These are phyloP conservation scores for Neurospora sp. DNA, from an alignment of 495 filamentous ascomycete species.

Conservation along the genomic window DNA sequence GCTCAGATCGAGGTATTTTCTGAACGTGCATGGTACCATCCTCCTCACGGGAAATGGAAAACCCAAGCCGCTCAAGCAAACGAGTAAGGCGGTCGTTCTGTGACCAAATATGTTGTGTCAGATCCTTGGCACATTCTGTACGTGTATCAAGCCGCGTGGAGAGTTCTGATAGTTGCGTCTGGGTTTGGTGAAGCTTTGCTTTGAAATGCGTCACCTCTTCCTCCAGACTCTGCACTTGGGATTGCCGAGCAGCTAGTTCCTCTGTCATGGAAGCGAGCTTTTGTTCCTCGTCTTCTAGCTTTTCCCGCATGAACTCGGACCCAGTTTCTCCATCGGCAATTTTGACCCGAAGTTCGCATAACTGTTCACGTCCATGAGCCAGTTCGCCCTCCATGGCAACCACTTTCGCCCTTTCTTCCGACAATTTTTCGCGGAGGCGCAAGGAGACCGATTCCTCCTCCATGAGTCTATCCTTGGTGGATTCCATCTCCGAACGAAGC, in stretches of 20 bases:
- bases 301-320: conserved; percentile 62
- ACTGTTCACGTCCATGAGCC: conserved; percentile 52
- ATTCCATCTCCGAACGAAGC: conserved; percentile 30
- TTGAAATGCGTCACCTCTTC: conserved; percentile 53
- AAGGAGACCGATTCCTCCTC: conserved; percentile 29
- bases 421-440: conserved; percentile 39
- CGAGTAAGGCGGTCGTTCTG: conserved; percentile 67
- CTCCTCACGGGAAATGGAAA: conserved; percentile 57
- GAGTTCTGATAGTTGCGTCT: conserved; percentile 42
- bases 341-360: conserved; percentile 53
- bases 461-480: conserved; percentile 40
- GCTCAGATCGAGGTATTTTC: conserved; percentile 58
- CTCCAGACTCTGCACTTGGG: conserved; percentile 54
- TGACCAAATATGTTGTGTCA: conserved; percentile 68
- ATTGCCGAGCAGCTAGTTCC: conserved; percentile 56
- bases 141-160: conserved; percentile 49
- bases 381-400: conserved; percentile 53
- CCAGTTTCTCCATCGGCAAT: conserved; percentile 72
- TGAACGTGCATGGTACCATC: conserved; percentile 68
- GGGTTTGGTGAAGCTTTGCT: conserved; percentile 41
- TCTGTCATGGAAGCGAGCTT: conserved; percentile 50
- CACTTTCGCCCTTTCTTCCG: conserved; percentile 49
- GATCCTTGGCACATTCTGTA: conserved; percentile 60
- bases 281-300: conserved; percentile 58
- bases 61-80: conserved; percentile 78